These are phyloP conservation scores for Xylaria venustula DNA, from an alignment of 495 filamentous ascomycete genomes.

Conservation along the genomic window DNA sequence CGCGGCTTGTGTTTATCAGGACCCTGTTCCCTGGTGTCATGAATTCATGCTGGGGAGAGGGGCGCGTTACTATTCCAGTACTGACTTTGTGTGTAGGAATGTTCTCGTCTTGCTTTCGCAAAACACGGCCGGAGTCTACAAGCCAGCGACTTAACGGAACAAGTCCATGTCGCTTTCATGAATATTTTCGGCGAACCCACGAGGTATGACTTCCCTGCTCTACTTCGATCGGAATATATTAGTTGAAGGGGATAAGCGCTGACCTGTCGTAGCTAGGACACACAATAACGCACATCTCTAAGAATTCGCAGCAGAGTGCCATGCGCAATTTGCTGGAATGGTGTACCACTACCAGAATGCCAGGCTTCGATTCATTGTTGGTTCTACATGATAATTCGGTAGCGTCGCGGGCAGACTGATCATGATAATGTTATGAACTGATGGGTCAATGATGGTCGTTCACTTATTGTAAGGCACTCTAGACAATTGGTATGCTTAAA, in stretches of 20 bases:
- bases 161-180: slow-evolving; percentile 81
- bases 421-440: background rate
- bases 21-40: background rate
- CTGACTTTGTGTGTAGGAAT: slow-evolving; percentile 53
- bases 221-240: background rate
- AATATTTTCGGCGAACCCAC: slow-evolving; percentile 64
- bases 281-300: slow-evolving; percentile 1
- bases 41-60: too few relatives aligned
- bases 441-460: background rate
- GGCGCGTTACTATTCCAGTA: too few relatives aligned
- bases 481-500: too few relatives aligned
- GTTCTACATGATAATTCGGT: background rate
- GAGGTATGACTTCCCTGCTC: slow-evolving; percentile 4
- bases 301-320: background rate
- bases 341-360: background rate
- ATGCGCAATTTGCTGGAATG: background rate
- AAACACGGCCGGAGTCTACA: slow-evolving; percentile 88
- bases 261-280: slow-evolving; percentile 11
- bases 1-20: background rate
- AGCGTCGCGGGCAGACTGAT: background rate
- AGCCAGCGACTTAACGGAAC: slow-evolving; percentile 89
- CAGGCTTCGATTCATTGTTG: background rate
- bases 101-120: slow-evolving; percentile 81
- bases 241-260: background rate
- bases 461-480: background rate